These are phyloP conservation scores for Rhododendron molle DNA, from an alignment of 148 eudicot species.

Conservation along the genomic window DNA sequence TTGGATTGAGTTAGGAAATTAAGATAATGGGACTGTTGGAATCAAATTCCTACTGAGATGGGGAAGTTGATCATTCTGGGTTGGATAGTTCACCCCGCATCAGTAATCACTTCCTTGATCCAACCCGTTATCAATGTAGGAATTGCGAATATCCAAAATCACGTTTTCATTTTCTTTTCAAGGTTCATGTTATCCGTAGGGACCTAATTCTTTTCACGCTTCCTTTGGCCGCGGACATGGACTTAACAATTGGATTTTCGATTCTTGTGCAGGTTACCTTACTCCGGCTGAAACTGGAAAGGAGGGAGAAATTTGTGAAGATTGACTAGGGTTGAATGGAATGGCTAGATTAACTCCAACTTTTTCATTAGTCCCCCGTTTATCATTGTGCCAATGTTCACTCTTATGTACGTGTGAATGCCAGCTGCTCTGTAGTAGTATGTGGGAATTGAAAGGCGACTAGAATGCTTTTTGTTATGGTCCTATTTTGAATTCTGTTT, in stretches of 20 bases:
- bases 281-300: conserved; percentile 23
- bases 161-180: background rate
- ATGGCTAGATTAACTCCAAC: background rate
- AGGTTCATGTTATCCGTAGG: background rate
- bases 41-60: no score
- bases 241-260: background rate
- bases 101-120: background rate
- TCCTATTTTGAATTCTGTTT: background rate
- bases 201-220: conserved; percentile 13
- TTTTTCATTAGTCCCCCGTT: background rate
- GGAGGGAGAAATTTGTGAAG: background rate
- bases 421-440: background rate
- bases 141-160: background rate
- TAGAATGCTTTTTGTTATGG: background rate
- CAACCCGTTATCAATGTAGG: background rate
- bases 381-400: background rate
- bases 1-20: background rate
- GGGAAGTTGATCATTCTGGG: no score
- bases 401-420: background rate
- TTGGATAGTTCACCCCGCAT: no score
- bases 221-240: background rate
- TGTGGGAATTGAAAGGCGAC: background rate
- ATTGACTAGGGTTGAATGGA: background rate
- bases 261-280: conserved; percentile 45
- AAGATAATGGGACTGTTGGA: background rate